Conservation (phyloP, 2,329 filamentous ascomycete species). For the Onygena corvina region DNA sequence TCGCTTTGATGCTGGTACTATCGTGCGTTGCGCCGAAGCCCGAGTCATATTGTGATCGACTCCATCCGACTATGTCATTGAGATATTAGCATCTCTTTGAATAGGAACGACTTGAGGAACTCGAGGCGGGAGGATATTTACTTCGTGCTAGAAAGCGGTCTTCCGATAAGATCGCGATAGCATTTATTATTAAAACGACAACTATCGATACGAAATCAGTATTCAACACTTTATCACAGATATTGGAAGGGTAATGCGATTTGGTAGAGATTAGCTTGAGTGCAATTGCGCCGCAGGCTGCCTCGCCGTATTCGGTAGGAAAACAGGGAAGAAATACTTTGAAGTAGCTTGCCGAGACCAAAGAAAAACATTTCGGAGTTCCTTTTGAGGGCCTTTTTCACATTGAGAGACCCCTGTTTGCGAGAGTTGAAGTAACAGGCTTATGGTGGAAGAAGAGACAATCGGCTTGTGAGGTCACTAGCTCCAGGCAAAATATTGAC, state of each 20-base stretch:
- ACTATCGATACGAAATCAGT: conserved; percentile 38
- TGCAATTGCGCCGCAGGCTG: not conserved
- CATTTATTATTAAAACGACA: conserved; percentile 78
- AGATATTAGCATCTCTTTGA: not conserved
- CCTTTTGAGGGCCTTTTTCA: conserved; percentile 8
- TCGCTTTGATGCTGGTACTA: conserved; percentile 70
- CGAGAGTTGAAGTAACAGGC: not conserved
- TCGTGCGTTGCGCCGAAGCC: conserved; percentile 62
- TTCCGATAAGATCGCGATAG: conserved; percentile 85
- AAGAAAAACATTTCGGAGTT: conserved; percentile 55
- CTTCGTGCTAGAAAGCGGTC: conserved; percentile 80
- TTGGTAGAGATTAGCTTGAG: conserved; percentile 8
- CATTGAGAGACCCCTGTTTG: not conserved
- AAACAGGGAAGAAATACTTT: conserved; percentile 39
- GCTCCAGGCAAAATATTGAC: no score
- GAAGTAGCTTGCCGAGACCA: conserved; percentile 58
- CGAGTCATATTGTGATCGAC: conserved; percentile 49
- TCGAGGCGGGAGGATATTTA: conserved; percentile 29
- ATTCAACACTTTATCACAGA: not conserved
- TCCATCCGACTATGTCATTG: conserved; percentile 61
- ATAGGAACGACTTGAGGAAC: no score
- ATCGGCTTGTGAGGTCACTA: conserved; percentile 1
- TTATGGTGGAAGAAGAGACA: conserved; percentile 14
- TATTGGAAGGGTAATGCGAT: conserved; percentile 16
- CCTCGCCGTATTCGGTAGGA: no score